These are phyloP conservation scores for Phyllosticta citrichinensis DNA, from an alignment of 2,329 filamentous ascomycete species.

Conservation along the genomic window DNA sequence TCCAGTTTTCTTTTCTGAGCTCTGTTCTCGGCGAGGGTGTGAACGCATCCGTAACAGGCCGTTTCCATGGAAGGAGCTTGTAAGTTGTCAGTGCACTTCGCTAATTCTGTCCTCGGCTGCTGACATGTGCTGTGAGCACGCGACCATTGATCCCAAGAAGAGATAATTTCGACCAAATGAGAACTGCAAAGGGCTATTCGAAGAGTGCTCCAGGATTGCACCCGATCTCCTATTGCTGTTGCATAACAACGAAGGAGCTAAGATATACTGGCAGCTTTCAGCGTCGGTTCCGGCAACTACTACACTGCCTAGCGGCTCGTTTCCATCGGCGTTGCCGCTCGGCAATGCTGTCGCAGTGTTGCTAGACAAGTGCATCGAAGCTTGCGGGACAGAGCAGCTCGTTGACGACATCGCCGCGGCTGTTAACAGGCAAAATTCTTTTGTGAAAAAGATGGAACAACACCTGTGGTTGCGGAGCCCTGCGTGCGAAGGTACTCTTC, in stretches of 20 bases:
- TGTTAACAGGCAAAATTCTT: conserved; percentile 55
- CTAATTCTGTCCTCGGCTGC: conserved; percentile 23
- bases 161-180: no score
- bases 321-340: background rate
- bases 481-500: conserved; percentile 52
- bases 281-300: no score
- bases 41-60: conserved; percentile 50
- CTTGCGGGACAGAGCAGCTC: background rate
- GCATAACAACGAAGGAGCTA: no score
- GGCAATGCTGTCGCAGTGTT: background rate
- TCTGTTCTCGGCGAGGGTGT: conserved; percentile 54
- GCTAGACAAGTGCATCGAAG: background rate
- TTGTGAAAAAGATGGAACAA: conserved; percentile 62
- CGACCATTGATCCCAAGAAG: conserved; percentile 36
- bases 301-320: background rate
- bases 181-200: no score
- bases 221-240: no score
- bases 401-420: conserved; percentile 49
- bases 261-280: no score
- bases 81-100: no score
- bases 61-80: conserved; percentile 55
- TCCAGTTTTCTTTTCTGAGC: conserved; percentile 59
- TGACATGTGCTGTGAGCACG: conserved; percentile 45
- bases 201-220: no score
- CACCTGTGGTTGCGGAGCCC: conserved; percentile 74